phyloP scores from a whole-genome alignment of 2,329 filamentous ascomycete species.

The Paecilomyces dactylethromorphus region DNA sequence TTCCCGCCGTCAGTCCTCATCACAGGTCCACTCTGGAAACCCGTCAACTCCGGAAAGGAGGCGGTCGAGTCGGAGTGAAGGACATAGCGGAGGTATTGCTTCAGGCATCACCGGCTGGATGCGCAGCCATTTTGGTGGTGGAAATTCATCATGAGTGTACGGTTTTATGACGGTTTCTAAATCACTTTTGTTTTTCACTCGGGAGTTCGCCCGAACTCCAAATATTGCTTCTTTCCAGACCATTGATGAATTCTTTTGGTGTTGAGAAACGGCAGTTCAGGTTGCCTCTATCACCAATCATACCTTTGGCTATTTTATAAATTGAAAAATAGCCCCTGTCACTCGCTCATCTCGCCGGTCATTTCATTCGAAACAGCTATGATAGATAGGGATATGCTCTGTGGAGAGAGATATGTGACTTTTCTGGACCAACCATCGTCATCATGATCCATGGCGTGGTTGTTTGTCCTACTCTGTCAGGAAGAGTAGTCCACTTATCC shows the following conservation, averaged over 20 bases:
- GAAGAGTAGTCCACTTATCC: neutral
- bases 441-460: neutral
- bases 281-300: too few species aligned
- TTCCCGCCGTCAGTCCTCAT: neutral
- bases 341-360: neutral
- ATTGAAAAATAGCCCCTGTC: neutral
- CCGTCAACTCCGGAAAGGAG: neutral
- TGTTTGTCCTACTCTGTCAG: neutral
- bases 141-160: neutral
- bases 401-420: neutral
- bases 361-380: neutral
- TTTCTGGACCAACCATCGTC: neutral
- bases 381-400: neutral
- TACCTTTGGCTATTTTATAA: neutral
- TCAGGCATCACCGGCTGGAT: constrained; percentile 5
- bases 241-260: neutral
- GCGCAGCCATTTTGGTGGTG: constrained; percentile 10
- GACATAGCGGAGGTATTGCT: constrained; percentile 9
- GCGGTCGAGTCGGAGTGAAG: constrained; percentile 9
- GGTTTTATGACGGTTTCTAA: neutral
- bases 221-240: neutral
- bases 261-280: neutral
- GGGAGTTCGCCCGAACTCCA: neutral
- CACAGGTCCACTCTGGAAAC: neutral
- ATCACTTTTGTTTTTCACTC: neutral